Evolutionary conservation across 108 stramenopile species (phyloP).

Genomic region (Conticribra weissflogii): DNA sequence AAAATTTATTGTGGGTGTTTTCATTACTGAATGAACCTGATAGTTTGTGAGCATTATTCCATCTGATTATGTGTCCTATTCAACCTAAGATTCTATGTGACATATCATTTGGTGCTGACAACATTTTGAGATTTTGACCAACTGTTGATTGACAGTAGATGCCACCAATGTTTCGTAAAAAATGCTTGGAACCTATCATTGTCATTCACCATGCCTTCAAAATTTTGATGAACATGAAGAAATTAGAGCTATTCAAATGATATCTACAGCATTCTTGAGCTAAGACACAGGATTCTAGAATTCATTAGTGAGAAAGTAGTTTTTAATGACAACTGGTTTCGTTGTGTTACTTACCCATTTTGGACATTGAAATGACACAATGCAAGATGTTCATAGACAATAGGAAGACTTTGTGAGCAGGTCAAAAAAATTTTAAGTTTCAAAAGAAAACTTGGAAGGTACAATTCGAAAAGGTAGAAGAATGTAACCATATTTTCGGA

Average conservation of each 20-base stretch:
- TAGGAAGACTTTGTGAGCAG: background rate
- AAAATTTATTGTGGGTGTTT: too few species aligned
- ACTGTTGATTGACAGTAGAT: too few species aligned
- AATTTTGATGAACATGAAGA: too few species aligned
- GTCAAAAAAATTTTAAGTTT: background rate
- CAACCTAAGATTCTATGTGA: too few species aligned
- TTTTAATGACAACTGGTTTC: slow-evolving; percentile 1
- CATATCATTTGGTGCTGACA: too few species aligned
- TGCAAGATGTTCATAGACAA: background rate
- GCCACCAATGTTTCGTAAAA: too few species aligned
- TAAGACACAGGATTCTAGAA: background rate
- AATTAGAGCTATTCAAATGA: background rate
- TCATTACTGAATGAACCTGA: too few species aligned
- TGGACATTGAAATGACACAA: background rate
- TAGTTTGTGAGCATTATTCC: too few species aligned
- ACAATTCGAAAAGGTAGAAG: background rate
- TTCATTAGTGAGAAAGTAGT: background rate
- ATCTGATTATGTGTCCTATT: too few species aligned
- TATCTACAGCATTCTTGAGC: background rate
- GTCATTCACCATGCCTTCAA: too few species aligned
- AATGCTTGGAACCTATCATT: too few species aligned
- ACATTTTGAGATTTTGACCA: too few species aligned
- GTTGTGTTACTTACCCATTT: background rate
- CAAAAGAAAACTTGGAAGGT: background rate
- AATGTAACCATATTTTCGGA: background rate